Conservation (phyloP, 257 asterid species). For the Nicotiana attenuata region DNA sequence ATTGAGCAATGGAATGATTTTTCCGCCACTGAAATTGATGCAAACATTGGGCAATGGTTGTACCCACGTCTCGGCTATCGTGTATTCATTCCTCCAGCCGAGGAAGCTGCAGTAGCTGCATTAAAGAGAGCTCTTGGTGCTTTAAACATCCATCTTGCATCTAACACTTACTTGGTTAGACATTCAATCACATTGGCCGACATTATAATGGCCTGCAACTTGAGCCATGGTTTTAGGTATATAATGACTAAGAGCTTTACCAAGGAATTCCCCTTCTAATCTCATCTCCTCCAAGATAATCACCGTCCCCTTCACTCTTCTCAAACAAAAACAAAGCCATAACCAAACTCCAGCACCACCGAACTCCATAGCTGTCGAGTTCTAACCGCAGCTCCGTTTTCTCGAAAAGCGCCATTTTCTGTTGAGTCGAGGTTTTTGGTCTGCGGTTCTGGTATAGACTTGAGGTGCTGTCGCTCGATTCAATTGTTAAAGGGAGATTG, state of each 20-base stretch:
- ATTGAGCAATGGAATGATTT: constrained; percentile 86
- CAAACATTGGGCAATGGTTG: constrained; percentile 41
- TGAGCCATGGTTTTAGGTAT: constrained; percentile 30
- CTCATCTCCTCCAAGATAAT: constrained; percentile 9
- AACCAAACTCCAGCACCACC: neutral
- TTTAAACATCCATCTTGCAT: constrained; percentile 67
- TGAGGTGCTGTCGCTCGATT: too few relatives aligned
- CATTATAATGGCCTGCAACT: constrained; percentile 56
- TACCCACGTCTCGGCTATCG: constrained; percentile 53
- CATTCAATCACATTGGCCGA: constrained; percentile 75
- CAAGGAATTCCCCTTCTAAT: constrained; percentile 79
- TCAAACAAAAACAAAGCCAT: neutral
- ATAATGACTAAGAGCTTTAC: constrained; percentile 74
- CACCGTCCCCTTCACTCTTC: neutral
- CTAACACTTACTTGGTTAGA: constrained; percentile 82
- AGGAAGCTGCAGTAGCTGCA: constrained; percentile 56
- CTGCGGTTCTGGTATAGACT: too few relatives aligned
- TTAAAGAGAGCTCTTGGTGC: constrained; percentile 69
- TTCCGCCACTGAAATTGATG: constrained; percentile 46
- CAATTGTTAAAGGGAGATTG: too few relatives aligned
- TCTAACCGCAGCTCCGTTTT: too few relatives aligned
- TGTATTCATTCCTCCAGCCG: constrained; percentile 48
- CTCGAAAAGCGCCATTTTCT: too few relatives aligned
- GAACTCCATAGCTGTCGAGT: too few relatives aligned
- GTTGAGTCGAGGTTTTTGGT: too few relatives aligned